Conservation (phyloP, 169 alveolate genomes). For the Theileria annulata region DNA sequence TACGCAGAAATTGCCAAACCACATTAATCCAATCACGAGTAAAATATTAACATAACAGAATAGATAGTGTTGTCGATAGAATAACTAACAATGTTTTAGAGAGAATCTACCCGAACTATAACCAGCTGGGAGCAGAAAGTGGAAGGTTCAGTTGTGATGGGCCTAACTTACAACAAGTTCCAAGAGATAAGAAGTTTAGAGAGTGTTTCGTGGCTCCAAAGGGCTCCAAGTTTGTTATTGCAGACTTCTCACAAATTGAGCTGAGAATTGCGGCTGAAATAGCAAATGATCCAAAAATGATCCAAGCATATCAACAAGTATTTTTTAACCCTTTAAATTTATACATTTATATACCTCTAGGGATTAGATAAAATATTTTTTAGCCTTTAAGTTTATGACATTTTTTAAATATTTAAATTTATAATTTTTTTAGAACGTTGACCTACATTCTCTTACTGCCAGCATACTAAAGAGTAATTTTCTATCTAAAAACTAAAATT, state of each 20-base stretch:
- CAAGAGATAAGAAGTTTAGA: slow-evolving; percentile 79
- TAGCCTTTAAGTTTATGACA: not conserved
- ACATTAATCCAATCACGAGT: slow-evolving; percentile 70
- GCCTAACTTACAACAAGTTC: slow-evolving; percentile 87
- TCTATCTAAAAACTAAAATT: not conserved
- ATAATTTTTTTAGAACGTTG: slow-evolving; percentile 37
- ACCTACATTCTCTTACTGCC: slow-evolving; percentile 77
- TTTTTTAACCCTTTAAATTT: slow-evolving; percentile 10
- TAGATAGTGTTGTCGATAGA: not conserved
- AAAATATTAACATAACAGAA: not conserved
- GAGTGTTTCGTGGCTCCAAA: slow-evolving; percentile 80
- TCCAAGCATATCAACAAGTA: slow-evolving; percentile 74
- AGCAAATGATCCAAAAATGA: slow-evolving; percentile 81
- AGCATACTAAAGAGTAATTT: slow-evolving; percentile 67
- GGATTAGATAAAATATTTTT: not conserved
- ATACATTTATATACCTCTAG: not conserved
- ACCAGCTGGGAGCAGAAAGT: slow-evolving; percentile 85
- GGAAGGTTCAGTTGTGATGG: slow-evolving; percentile 87
- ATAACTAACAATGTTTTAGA: slow-evolving; percentile 49
- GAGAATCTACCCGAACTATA: slow-evolving; percentile 81
- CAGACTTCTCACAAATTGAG: slow-evolving; percentile 86
- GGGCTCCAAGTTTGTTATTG: slow-evolving; percentile 76
- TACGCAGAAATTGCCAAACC: slow-evolving; percentile 79
- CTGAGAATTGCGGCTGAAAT: slow-evolving; percentile 85
- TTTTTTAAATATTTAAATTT: not conserved